Conservation (phyloP, 805 yeast species). For the Ogataea populi-albae region DNA sequence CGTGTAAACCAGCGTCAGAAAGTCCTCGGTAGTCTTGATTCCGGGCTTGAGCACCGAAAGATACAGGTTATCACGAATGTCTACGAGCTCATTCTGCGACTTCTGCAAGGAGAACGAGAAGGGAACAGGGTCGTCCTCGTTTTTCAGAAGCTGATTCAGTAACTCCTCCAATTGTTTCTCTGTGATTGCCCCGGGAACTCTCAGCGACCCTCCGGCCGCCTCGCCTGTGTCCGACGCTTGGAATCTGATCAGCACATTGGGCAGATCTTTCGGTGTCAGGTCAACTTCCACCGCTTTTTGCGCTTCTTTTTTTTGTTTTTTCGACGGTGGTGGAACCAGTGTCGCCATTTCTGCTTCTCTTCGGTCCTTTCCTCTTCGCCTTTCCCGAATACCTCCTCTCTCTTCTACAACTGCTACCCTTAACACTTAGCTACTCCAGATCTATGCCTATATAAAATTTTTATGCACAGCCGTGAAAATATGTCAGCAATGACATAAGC, state of each 20-base stretch:
- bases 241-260: slow-evolving; percentile 83
- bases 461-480: too few relatives aligned
- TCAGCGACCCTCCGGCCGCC: slow-evolving; percentile 72
- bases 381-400: too few relatives aligned
- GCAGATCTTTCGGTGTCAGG: slow-evolving; percentile 71
- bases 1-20: slow-evolving; percentile 83
- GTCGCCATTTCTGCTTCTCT: slow-evolving; percentile 97
- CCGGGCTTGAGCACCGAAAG: slow-evolving; percentile 83
- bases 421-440: too few relatives aligned
- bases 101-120: slow-evolving; percentile 73
- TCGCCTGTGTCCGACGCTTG: slow-evolving; percentile 95
- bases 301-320: slow-evolving; percentile 79
- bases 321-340: slow-evolving; percentile 87
- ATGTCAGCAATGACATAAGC: too few relatives aligned
- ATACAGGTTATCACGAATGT: slow-evolving; percentile 75
- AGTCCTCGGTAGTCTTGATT: slow-evolving; percentile 86
- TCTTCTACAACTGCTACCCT: too few relatives aligned
- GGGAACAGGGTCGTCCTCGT: slow-evolving; percentile 81
- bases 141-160: slow-evolving; percentile 72
- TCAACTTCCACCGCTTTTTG: slow-evolving; percentile 77
- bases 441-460: too few relatives aligned
- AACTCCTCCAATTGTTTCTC: slow-evolving; percentile 87
- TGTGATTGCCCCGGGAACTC: slow-evolving; percentile 88
- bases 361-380: too few relatives aligned
- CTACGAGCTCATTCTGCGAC: slow-evolving; percentile 50